Evolutionary conservation across 805 yeast genomes (phyloP), one percentile per base, ranked within the genome.

Genomic region (Diddensiella caesifluorescens): DNA sequence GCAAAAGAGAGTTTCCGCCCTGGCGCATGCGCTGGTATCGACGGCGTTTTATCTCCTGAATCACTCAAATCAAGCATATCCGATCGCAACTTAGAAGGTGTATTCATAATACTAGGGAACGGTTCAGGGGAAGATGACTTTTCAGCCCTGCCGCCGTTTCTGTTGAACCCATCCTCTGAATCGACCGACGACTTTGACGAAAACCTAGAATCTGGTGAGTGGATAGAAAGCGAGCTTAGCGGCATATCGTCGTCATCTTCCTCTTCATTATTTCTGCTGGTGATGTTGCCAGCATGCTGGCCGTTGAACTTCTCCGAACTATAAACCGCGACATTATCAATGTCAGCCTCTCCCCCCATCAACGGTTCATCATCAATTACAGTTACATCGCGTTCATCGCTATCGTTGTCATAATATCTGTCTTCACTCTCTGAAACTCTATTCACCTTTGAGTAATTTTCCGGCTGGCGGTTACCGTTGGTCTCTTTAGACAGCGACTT

Each of bases 21-120:
- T 34, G 38, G 15, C 7, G 38, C 22, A 34, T 34, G 38, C 5
- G 38, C 38, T 4, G 38, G 38, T 5, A 34, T 34, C n/a, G 38
- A 22, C 23, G 38, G 38, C 9, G 38, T 32, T 13, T 21, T 16
- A 13, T 6, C 7, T 32, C 22, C 7, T 10, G 22, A 13, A 22
- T 5, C 16, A 7, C 7, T 28, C 7, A 13, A 13, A 19, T 28
- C 15, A 28, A 7, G 6, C 32, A 19, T n/a, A 28, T 7, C 15
- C 12, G 32, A n/a, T 7, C 21, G 25, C n/a, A 7, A 6, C 13
- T 13, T 12, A 10, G 15, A 21, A 32, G 38, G 38, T 4, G 38
- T 29, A 13, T 7, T 9, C 16, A 29, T n/a, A 13, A 29, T 19
- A 13, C 32, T 29, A n/a, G 32, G 32, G 15, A 29, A 29, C 32